Base-by-base conservation (phyloP, 257 asterid genomes). In the Euphrasia confusa region DNA sequence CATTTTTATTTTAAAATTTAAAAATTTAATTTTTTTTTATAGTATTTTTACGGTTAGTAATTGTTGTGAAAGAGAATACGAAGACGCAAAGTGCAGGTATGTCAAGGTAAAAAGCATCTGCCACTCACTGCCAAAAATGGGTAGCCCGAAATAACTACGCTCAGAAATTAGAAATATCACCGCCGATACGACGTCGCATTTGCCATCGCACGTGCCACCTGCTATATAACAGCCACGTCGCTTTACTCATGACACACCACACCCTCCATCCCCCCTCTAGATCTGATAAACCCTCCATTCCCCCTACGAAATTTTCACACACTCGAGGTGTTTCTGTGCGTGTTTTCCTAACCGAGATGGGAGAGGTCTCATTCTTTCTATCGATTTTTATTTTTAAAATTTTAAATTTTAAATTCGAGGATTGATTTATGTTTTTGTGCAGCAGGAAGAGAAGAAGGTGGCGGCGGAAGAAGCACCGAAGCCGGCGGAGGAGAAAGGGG, bases 361-460 rank as follows among this genome's bases (percentile, higher is more conserved):
- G 74, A 62, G 80, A 75, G 77, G 80, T 75, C 26, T 48, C 9
- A 1, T n/a, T 32, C 10, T 53, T 61, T 60, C 12, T 54, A 58
- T 56, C 57, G 49, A 7, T 14, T 18, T 50, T 17, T 10, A 14
- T 5, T 50, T 0, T 21, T 21, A 21, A 0, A 1, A 13, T 50
- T 50, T 13, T 50, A 2, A 5, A 6, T 24, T 30, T 28, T 14
- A 30, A 15, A n/a, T 11, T 61, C 24, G 24, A 21, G 24, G 44
- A 1, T 4, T 45, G 32, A 9, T 24, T 10, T 69, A 3, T 30
- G 3, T 28, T 28, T 28, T 30, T 30, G 14, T 60, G 30, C 64
- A 86, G 30, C 64, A 86, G 95, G 86, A 84, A 65, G 79, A 61
- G 68, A 82, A 80, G 72, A 81, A 82, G 30, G 67, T 81, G 4